These are phyloP conservation scores for Cardamine occulta DNA, from an alignment of 345 rosid species.

Conservation along the genomic window DNA sequence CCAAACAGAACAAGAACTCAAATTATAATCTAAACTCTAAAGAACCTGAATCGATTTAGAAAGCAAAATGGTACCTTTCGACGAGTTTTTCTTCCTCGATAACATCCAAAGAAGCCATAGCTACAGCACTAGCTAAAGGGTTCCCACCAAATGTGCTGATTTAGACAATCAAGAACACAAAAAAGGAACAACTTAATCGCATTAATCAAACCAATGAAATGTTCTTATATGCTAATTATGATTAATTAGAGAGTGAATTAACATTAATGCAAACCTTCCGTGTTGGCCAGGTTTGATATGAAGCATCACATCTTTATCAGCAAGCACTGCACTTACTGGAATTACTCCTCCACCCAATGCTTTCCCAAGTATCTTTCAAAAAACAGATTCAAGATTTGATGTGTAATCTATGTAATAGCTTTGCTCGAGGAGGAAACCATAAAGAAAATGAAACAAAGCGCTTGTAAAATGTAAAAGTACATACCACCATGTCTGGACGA, in stretches of 20 bases:
- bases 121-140: conserved; percentile 95
- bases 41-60: neutral
- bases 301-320: conserved; percentile 89
- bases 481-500: conserved; percentile 90
- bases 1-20: conserved; percentile 12
- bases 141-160: conserved; percentile 95
- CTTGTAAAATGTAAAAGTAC: conserved; percentile 23
- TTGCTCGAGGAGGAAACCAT: neutral
- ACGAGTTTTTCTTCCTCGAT: conserved; percentile 75
- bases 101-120: conserved; percentile 85
- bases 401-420: conserved; percentile 17
- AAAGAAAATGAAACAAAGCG: neutral
- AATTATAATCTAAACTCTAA: neutral
- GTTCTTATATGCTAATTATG: neutral
- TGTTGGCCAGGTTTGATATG: conserved; percentile 96
- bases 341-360: conserved; percentile 98
- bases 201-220: neutral
- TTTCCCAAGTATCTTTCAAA: conserved; percentile 78
- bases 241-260: neutral
- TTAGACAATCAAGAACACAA: neutral
- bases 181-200: neutral
- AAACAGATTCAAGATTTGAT: conserved; percentile 4
- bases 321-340: conserved; percentile 93
- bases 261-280: conserved; percentile 61
- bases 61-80: conserved; percentile 54